Evolutionary conservation across 2,329 filamentous ascomycete genomes (phyloP), one percentile per base, ranked within the genome.

Genomic region (Penicillium occitanis): DNA sequence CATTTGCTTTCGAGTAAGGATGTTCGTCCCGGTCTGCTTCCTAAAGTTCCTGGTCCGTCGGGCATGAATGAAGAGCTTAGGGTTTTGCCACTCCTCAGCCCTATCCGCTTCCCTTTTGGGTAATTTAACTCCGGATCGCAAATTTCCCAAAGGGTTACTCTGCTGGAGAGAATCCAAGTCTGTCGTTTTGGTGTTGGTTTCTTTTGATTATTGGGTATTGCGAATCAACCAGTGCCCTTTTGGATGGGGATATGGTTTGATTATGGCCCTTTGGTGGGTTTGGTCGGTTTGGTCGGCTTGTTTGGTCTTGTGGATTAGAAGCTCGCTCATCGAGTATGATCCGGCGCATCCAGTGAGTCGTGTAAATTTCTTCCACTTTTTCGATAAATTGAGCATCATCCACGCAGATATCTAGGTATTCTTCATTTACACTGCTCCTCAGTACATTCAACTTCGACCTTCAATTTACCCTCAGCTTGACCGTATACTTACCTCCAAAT

Each of bases 51-150:
- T 11, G 28, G 19, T 44, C 57, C 37, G 22, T 30, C 37, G 22
- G 37, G 6, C 6, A 44, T 30, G 19, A 30, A 35, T 19, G 1
- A 57, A 11, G 30, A 19, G 8, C 30, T 37, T 57, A 35, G 53
- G 55, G 14, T 46, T 35, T 30, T 22, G 44, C 48, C 40, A 19
- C 28, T 13, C 5, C 11, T 46, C 25, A 50, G 42, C 59, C 59
- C 42, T 61, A 61, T 30, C 37, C 37, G 10, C 40, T 61, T 61
- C 59, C 59, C 6, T 17, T 50, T 61, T 46, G 6, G 59, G 59
- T 22, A 61, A 61, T 50, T 50, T 30, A 61, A 35, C 22, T 61
- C 59, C 59, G 59, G 14, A 61, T 37, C 59, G 17, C 19, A 17
- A 2, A 50, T 50, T 48, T 50, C 59, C 28, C 19, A 37, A 61